Conservation (phyloP, 2,329 filamentous ascomycete species). For the Arthrobotrys conoides region DNA sequence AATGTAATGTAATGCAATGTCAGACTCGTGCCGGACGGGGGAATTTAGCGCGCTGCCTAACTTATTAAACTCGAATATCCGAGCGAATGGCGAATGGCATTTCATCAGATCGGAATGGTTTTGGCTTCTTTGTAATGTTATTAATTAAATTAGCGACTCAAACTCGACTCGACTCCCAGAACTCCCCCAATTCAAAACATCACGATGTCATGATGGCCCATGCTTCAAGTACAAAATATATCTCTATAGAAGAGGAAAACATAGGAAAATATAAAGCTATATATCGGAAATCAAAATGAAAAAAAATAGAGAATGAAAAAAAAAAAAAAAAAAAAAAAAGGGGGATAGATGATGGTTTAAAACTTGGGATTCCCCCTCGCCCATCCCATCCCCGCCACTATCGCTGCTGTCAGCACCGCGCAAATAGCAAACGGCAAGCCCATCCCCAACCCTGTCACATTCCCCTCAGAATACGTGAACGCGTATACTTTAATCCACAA, state of each 20-base stretch:
- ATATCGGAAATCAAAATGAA: no score
- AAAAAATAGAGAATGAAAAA: background rate
- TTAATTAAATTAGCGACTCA: background rate
- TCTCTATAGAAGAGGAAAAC: background rate
- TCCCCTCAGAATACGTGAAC: conserved; percentile 56
- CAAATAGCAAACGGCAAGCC: conserved; percentile 55
- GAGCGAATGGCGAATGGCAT: conserved; percentile 4
- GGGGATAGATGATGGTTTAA: background rate
- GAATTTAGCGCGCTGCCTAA: conserved; percentile 12
- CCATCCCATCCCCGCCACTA: conserved; percentile 29
- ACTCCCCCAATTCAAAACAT: background rate
- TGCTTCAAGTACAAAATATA: background rate
- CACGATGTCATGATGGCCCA: background rate
- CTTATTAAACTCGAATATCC: background rate
- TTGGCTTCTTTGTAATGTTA: no score
- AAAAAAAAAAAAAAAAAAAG: background rate
- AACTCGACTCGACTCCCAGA: background rate
- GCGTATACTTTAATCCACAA: conserved; percentile 57
- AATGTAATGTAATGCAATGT: conserved; percentile 15
- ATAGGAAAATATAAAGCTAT: no score
- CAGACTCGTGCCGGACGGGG: background rate
- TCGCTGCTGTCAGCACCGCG: conserved; percentile 33
- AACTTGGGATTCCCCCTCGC: conserved; percentile 27
- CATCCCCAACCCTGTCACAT: conserved; percentile 54
- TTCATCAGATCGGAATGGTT: background rate